These are phyloP conservation scores for Euphrasia confusa DNA, from an alignment of 257 asterid genomes.

Conservation along the genomic window DNA sequence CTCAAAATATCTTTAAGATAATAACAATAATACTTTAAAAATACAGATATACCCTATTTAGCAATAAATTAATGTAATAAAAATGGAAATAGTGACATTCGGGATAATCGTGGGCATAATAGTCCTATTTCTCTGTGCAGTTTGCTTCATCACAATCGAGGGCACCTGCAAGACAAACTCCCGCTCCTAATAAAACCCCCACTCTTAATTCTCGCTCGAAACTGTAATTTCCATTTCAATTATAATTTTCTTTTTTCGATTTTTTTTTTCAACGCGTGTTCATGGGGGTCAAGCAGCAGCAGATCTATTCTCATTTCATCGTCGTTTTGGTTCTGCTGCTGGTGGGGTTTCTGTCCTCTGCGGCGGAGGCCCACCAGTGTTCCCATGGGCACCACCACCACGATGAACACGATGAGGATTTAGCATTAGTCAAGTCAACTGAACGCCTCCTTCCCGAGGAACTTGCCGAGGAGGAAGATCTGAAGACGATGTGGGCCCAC, in stretches of 20 bases:
- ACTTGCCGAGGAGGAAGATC: conserved; percentile 93
- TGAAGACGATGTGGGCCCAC: conserved; percentile 58
- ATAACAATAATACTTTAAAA: too few relatives aligned
- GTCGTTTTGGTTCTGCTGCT: conserved; percentile 31
- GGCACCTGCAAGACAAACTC: conserved; percentile 78
- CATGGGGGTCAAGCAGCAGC: conserved; percentile 34
- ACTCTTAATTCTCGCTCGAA: conserved; percentile 3
- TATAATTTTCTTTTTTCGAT: too few relatives aligned
- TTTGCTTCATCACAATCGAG: conserved; percentile 69
- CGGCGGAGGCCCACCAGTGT: conserved; percentile 56
- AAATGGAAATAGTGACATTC: conserved; percentile 77
- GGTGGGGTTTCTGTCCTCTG: conserved; percentile 35
- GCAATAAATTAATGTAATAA: conserved; percentile 3
- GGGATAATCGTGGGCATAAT: conserved; percentile 87
- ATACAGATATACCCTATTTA: too few relatives aligned
- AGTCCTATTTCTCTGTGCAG: conserved; percentile 65
- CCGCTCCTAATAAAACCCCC: conserved; percentile 32
- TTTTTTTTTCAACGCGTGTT: background rate
- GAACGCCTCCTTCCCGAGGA: conserved; percentile 70
- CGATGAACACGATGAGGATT: conserved; percentile 34
- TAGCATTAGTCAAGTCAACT: conserved; percentile 26
- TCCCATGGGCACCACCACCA: conserved; percentile 46
- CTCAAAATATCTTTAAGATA: background rate
- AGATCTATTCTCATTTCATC: conserved; percentile 30
- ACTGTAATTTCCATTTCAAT: background rate